Evolutionary conservation across 495 filamentous ascomycete genomes (phyloP).

Genomic region (Corynascus novoguineensis): DNA sequence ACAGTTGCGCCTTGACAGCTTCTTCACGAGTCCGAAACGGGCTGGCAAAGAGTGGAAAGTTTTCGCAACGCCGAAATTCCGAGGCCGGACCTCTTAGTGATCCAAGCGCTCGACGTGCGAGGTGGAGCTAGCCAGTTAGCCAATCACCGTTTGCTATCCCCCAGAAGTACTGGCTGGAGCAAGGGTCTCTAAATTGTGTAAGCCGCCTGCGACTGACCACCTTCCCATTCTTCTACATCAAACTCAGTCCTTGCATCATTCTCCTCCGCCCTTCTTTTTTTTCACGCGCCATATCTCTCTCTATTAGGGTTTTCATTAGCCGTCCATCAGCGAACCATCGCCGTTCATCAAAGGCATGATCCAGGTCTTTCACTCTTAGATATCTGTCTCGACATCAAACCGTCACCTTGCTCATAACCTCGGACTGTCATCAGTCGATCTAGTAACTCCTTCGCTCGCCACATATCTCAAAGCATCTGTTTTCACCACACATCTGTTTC

Average conservation of each 20-base stretch:
- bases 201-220: slow-evolving; percentile 2
- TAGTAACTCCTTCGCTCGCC: background rate
- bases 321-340: background rate
- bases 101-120: slow-evolving; percentile 9
- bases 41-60: slow-evolving; percentile 18
- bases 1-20: slow-evolving; percentile 1
- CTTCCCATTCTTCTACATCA: background rate
- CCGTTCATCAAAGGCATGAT: background rate
- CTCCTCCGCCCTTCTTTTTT: too few species aligned
- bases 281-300: too few species aligned
- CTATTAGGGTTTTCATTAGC: too few species aligned
- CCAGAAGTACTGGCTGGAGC: too few species aligned
- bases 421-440: background rate
- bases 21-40: slow-evolving; percentile 1
- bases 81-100: background rate
- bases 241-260: background rate
- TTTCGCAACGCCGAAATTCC: slow-evolving; percentile 17
- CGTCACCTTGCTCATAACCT: background rate
- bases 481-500: background rate
- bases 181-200: background rate
- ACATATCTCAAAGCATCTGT: too few species aligned
- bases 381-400: background rate
- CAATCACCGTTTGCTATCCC: too few species aligned
- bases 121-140: too few species aligned
- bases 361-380: background rate